Percentiles rank a stretch among this genome's conserved stretches.
Conservation (phyloP, 2,329 filamentous ascomycete species). For the Phialophora tarda region DNA sequence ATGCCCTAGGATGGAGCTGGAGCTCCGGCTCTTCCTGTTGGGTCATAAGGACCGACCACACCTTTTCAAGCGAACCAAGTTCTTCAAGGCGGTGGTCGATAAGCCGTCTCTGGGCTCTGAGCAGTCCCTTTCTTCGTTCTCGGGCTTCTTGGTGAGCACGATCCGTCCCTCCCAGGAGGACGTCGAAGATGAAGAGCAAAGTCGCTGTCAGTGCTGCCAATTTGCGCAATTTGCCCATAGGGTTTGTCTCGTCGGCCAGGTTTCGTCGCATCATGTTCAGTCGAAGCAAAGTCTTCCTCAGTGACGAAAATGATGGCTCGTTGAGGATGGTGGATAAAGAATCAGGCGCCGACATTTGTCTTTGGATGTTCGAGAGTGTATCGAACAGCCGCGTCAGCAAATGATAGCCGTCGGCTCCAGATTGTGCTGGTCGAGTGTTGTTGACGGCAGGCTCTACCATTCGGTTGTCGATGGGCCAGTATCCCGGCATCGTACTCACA, state of each 20-base stretch:
- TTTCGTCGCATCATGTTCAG: conserved; percentile 5
- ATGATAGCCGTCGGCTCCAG: neutral
- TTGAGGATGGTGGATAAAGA: conserved; percentile 15
- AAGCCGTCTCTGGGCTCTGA: conserved; percentile 19
- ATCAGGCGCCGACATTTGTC: conserved; percentile 2
- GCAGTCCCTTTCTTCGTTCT: conserved; percentile 11
- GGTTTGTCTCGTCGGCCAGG: neutral
- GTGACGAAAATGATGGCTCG: conserved; percentile 16
- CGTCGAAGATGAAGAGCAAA: conserved; percentile 24
- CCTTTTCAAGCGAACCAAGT: conserved; percentile 23
- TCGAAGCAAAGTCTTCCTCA: conserved; percentile 17
- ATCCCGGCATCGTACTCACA: conserved; percentile 24
- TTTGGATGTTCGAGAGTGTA: conserved; percentile 19
- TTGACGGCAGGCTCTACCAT: conserved; percentile 7
- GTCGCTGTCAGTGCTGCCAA: conserved; percentile 10
- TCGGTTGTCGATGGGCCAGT: conserved; percentile 22
- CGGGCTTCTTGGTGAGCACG: conserved; percentile 6
- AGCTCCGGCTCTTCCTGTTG: conserved; percentile 19
- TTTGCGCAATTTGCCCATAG: conserved; percentile 17
- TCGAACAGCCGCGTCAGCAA: conserved; percentile 18
- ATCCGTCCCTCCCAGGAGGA: conserved; percentile 18
- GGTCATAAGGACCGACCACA: conserved; percentile 26
- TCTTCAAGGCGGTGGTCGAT: conserved; percentile 17
- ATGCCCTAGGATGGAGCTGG: conserved; percentile 22
- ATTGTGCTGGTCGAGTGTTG: neutral